Evolutionary conservation across 192 early-diverging fungal species (phyloP), one percentile per base, ranked within the genome.

Genomic region (Umbelopsis sp.): DNA sequence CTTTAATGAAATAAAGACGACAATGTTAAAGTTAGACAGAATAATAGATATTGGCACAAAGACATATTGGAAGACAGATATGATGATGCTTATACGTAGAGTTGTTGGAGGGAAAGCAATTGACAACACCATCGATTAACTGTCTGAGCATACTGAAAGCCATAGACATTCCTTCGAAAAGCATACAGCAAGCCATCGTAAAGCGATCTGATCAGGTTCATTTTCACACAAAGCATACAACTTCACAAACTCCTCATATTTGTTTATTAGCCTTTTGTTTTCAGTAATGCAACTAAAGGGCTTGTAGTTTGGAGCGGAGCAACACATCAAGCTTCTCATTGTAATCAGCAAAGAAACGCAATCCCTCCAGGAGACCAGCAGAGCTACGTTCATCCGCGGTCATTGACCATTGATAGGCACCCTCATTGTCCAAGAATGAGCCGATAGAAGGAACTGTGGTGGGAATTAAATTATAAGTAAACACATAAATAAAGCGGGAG

Each of bases 261-360:
- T 34, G 31, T 62, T 62, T 62, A 62, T 62, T 62, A 34, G 3
- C 24, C 16, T 4, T 20, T 3, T 29, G 0, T 11, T 4, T 32
- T 31, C 11, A 34, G 5, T 29, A 29, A 4, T n/a, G 0, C 4
- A 1, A 32, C 26, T 62, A 62, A 14, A 32, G 24, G 16, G 26
- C 31, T 16, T 62, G 26, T 34, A 62, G 5, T n/a, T 62, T 62
- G 31, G 56, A 22, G 17, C 26, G 56, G 29, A 62, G 31, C 66
- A 44, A 34, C 12, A 34, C 45, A 26, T 67, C 66, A 16, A 67
- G 41, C 41, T 67, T 25, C 21, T 45, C 45, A 21, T 67, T 67
- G 66, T 45, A 67, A 24, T n/a, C 66, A 20, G 66, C 45, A 43
- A 67, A 67, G 43, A 67, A 45, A 47, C 66, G 66, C 12, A 67